Percentiles rank a stretch among this genome's conserved stretches.
phyloP scores from a whole-genome alignment of 1,284 basidiomycete species.

The Melanopsichium pennsylvanicum region DNA sequence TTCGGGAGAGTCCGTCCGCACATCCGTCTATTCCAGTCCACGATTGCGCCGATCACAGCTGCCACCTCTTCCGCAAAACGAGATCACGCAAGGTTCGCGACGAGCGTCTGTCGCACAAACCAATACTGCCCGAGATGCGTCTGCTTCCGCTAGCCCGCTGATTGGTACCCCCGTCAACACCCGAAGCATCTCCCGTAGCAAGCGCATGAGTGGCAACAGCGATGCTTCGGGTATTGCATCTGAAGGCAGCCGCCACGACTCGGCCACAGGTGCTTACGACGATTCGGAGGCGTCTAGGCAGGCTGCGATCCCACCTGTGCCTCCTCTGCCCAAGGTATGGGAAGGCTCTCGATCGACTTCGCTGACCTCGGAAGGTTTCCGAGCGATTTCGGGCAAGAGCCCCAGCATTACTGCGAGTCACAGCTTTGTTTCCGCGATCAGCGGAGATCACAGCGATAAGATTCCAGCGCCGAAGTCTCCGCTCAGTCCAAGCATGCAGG shows the following conservation, averaged over 20 bases:
- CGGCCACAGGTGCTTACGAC: slow-evolving; percentile 12
- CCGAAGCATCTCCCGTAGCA: slow-evolving; percentile 26
- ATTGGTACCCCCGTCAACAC: slow-evolving; percentile 11
- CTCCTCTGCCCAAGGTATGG: slow-evolving; percentile 90
- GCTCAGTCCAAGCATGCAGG: slow-evolving; percentile 36
- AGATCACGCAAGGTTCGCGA: slow-evolving; percentile 31
- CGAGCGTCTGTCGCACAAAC: slow-evolving; percentile 17
- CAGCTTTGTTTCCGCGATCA: slow-evolving; percentile 33
- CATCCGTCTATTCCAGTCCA: slow-evolving; percentile 45
- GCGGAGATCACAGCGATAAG: slow-evolving; percentile 30
- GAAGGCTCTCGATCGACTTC: slow-evolving; percentile 77
- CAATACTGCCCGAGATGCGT: slow-evolving; percentile 8
- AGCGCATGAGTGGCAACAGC: slow-evolving; percentile 43
- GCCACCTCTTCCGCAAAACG: slow-evolving; percentile 51
- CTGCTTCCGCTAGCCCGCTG: slow-evolving; percentile 16
- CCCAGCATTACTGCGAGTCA: slow-evolving; percentile 23
- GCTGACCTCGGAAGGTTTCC: slow-evolving; percentile 37
- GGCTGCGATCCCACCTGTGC: slow-evolving; percentile 83
- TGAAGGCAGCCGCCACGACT: slow-evolving; percentile 20
- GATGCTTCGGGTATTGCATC: slow-evolving; percentile 25
- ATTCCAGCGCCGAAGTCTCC: slow-evolving; percentile 32
- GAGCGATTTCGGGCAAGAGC: slow-evolving; percentile 19
- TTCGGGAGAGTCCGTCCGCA: slow-evolving; percentile 14
- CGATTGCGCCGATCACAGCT: slow-evolving; percentile 46
- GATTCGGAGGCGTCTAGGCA: slow-evolving; percentile 19